phyloP scores from a whole-genome alignment of 345 rosid species.

The Lepidium sativum region DNA sequence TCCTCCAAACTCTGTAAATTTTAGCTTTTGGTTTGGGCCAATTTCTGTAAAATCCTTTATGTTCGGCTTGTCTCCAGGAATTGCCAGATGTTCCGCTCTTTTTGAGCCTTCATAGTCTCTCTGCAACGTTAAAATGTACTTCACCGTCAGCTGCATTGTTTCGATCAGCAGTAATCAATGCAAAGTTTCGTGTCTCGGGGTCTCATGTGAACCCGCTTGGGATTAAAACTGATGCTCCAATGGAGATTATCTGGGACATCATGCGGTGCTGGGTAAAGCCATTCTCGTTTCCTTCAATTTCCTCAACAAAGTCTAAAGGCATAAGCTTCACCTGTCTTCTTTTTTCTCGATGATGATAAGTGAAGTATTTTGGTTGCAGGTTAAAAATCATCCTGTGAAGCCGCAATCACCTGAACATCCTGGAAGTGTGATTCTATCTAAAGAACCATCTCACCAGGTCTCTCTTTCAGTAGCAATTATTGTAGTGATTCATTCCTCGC shows the following conservation, averaged over 20 bases:
- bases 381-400: slow-evolving; percentile 91
- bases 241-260: slow-evolving; percentile 97
- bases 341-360: not conserved
- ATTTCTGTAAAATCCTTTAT: not conserved
- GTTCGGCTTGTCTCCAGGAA: slow-evolving; percentile 49
- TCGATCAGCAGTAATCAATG: slow-evolving; percentile 92
- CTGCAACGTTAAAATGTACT: slow-evolving; percentile 88
- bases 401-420: slow-evolving; percentile 73
- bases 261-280: slow-evolving; percentile 97
- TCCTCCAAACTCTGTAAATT: not conserved
- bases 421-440: slow-evolving; percentile 85
- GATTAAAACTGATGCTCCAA: slow-evolving; percentile 96
- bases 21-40: not conserved
- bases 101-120: slow-evolving; percentile 88
- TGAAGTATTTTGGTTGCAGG: slow-evolving; percentile 32
- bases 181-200: slow-evolving; percentile 86
- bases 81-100: slow-evolving; percentile 91
- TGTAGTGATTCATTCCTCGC: not conserved
- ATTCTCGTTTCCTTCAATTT: not conserved
- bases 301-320: not conserved
- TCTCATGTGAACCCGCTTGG: slow-evolving; percentile 90
- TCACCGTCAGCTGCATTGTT: slow-evolving; percentile 94
- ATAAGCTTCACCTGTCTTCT: not conserved
- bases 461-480: not conserved
- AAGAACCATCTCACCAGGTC: slow-evolving; percentile 84